Evolutionary conservation across 2,329 filamentous ascomycete species (phyloP), one percentile per base, ranked within the genome.

Genomic region (Ascochyta fabae): DNA sequence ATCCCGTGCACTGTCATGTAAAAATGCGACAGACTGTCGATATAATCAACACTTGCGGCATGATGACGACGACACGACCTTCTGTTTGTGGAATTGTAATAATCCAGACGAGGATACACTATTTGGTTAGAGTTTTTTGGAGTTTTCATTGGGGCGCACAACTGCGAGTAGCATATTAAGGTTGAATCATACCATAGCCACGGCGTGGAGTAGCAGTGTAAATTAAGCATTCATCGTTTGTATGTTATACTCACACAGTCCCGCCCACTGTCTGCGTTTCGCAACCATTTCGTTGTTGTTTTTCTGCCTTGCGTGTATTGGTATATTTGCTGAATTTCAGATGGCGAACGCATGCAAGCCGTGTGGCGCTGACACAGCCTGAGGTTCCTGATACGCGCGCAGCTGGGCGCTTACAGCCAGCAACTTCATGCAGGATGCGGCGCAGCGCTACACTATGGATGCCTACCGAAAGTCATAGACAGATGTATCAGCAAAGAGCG

Each of bases 1-100:
- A 68, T 75, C 36, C 73, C 73, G 5, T 75, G 73, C 58, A 73
- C 70, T 0, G 72, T 75, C 46, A 75, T 75, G 72, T 75, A 66
- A 56, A 65, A 8, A 23, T 3, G 15, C 23, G 12, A n/a, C 7
- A 19, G 15, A 12, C 19, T 9, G 15, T 9, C 19, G 15, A 33
- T 6, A 13, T 3, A 4, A 44, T 7, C 33, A 5, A 16, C n/a
- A 16, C 26, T 7, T 12, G 33, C n/a, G 26, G 24, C 15, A 40
- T 12, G 8, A 33, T 44, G 4, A 51, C 29, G 46, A 48, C 26
- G 44, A 49, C 27, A 51, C 26, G 53, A 56, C 31, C 31, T 38
- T 29, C 16, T 26, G 27, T 22, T 29, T 39, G 45, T 22, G 27
- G 39, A 26, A n/a, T 29, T 34, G 45, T 22, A 22, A 48, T 33